Evolutionary conservation across 176 grass and related monocot genomes (phyloP).

Genomic region (Bonia amplexicaulis): DNA sequence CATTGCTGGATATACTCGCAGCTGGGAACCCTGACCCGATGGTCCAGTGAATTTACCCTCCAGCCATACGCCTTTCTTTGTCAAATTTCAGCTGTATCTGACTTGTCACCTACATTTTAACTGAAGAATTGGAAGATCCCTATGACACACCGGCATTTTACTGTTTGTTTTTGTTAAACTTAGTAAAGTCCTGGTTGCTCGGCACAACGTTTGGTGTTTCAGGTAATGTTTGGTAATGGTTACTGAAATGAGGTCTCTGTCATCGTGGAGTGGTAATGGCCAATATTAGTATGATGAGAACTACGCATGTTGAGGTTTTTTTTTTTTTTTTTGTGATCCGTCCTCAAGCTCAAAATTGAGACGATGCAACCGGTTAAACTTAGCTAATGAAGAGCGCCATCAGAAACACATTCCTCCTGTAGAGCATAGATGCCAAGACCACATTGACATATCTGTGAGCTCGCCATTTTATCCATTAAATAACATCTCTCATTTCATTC

Average conservation of each 20-base stretch:
- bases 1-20: slow-evolving; percentile 72
- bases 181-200: background rate
- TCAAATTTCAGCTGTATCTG: slow-evolving; percentile 21
- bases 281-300: background rate
- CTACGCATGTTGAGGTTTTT: background rate
- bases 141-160: background rate
- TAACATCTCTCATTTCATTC: background rate
- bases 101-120: slow-evolving; percentile 20
- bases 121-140: background rate
- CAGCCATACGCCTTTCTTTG: background rate
- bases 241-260: background rate
- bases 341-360: background rate
- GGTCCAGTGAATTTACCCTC: slow-evolving; percentile 41
- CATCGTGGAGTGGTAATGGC: background rate
- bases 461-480: background rate
- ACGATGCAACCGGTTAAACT: background rate
- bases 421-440: background rate
- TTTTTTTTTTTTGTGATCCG: background rate
- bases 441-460: background rate
- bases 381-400: background rate
- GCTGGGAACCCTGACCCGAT: slow-evolving; percentile 73
- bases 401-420: background rate
- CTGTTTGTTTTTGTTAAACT: background rate
- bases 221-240: background rate
- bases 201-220: background rate